Conservation (phyloP, 2,329 filamentous ascomycete genomes). For the Trichophyton schoenleinii region DNA sequence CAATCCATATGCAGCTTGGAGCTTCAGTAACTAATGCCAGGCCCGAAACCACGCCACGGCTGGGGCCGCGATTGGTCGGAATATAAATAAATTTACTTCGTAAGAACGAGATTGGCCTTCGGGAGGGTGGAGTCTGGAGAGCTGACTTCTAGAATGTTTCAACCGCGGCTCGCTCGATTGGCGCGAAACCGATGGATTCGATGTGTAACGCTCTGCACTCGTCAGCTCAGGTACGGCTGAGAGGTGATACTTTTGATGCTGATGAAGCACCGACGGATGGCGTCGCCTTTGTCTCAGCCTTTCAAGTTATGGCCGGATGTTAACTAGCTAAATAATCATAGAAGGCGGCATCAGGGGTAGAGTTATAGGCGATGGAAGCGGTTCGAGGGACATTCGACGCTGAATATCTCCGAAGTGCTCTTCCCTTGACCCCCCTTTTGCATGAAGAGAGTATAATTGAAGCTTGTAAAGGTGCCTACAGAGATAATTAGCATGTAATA, state of each 20-base stretch:
- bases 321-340: too few relatives aligned
- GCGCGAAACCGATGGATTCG: not conserved
- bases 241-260: not conserved
- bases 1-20: not conserved
- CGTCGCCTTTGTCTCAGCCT: too few relatives aligned
- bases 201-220: not conserved
- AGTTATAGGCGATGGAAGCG: too few relatives aligned
- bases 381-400: too few relatives aligned
- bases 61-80: not conserved
- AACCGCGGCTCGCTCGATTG: not conserved
- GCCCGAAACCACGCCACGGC: not conserved
- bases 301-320: too few relatives aligned
- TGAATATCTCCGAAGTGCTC: too few relatives aligned
- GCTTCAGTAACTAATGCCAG: not conserved
- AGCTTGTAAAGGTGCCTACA: too few relatives aligned
- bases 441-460: too few relatives aligned
- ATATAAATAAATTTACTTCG: not conserved
- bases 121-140: not conserved
- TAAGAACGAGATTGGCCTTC: not conserved
- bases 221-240: not conserved
- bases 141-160: not conserved
- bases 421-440: too few relatives aligned
- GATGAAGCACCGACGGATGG: too few relatives aligned
- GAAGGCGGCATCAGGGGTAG: too few relatives aligned
- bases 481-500: too few relatives aligned